A percentile compares a stretch with the other conserved stretches of the same genome.
Evolutionary conservation across 805 yeast species (phyloP).

Genomic region (Novakomyces olei): DNA sequence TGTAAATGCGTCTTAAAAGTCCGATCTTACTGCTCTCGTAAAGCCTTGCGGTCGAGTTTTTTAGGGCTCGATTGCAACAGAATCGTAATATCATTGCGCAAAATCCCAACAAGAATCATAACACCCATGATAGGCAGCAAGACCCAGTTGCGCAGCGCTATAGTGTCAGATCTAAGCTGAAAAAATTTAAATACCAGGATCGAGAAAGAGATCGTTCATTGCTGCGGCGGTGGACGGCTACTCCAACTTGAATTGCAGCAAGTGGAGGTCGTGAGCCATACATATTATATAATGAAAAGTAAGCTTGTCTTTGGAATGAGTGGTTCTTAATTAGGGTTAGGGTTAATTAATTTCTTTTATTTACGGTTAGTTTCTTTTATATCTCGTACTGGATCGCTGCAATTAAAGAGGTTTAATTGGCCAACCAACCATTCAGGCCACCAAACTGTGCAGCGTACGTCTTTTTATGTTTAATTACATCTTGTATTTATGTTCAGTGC

Average conservation of each 20-base stretch:
- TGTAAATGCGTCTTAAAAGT: no score
- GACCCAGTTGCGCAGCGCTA: constrained; percentile 58
- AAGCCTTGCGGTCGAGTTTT: constrained; percentile 26
- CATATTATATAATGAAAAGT: no score
- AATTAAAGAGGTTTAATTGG: no score
- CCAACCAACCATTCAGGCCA: no score
- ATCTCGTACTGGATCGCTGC: neutral
- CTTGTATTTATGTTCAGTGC: no score
- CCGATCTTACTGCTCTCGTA: constrained; percentile 26
- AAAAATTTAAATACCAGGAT: neutral
- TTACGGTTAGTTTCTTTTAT: neutral
- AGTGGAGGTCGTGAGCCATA: neutral
- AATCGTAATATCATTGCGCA: constrained; percentile 44
- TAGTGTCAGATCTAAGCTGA: neutral
- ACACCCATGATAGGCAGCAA: constrained; percentile 70
- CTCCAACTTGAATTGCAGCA: neutral
- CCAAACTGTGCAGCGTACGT: no score
- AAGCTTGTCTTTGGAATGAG: no score
- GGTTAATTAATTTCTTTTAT: neutral
- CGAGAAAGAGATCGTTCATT: constrained; percentile 2
- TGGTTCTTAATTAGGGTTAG: neutral
- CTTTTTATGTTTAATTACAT: no score
- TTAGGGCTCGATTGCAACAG: constrained; percentile 39
- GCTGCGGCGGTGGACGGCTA: neutral
- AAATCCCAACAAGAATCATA: constrained; percentile 69